Conservation (phyloP, 2,329 filamentous ascomycete genomes). For the Pseudopyricularia javanii region DNA sequence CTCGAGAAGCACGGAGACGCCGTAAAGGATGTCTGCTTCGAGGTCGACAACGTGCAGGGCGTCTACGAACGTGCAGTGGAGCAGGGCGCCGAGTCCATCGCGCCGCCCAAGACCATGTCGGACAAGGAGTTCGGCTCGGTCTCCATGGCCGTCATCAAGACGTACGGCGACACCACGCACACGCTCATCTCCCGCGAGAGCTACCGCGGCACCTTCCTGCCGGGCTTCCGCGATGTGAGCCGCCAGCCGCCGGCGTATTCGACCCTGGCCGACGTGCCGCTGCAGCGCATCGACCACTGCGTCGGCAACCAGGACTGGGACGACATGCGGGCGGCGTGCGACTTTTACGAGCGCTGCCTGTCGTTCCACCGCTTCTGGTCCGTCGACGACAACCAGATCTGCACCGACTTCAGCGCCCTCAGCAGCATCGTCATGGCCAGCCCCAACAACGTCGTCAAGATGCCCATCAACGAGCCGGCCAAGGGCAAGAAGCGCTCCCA, state of each 20-base stretch:
- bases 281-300: slow-evolving; percentile 84
- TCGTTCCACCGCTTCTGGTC: slow-evolving; percentile 97
- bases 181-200: slow-evolving; percentile 64
- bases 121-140: slow-evolving; percentile 56
- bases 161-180: slow-evolving; percentile 92
- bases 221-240: slow-evolving; percentile 57
- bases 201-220: slow-evolving; percentile 71
- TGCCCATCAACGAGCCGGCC: slow-evolving; percentile 97
- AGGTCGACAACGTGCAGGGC: slow-evolving; percentile 77
- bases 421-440: slow-evolving; percentile 85
- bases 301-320: slow-evolving; percentile 96
- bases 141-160: slow-evolving; percentile 67
- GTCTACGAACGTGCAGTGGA: slow-evolving; percentile 66
- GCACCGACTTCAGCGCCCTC: slow-evolving; percentile 82
- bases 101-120: slow-evolving; percentile 38
- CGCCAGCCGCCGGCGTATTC: slow-evolving; percentile 18
- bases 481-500: slow-evolving; percentile 81
- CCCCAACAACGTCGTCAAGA: slow-evolving; percentile 78
- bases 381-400: slow-evolving; percentile 86
- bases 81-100: slow-evolving; percentile 45
- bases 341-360: slow-evolving; percentile 75
- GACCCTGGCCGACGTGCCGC: slow-evolving; percentile 47
- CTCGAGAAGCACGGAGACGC: slow-evolving; percentile 83
- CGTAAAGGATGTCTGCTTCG: slow-evolving; percentile 90
- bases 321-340: slow-evolving; percentile 59